Evolutionary conservation across 2,329 filamentous ascomycete genomes (phyloP).

Genomic region (Hypoxylon sp.): DNA sequence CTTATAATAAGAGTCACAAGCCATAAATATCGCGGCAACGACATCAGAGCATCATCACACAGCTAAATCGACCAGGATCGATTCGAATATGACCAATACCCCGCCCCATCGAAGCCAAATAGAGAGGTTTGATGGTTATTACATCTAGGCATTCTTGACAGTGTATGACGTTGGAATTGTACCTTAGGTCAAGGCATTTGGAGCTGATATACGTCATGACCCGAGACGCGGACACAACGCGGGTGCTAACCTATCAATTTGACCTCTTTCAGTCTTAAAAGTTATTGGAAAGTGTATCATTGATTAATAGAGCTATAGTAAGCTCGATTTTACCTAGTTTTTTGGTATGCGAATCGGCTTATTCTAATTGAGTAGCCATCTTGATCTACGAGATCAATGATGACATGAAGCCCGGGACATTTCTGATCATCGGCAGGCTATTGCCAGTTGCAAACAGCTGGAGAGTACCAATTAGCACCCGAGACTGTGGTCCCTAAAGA

Average conservation of each 20-base stretch:
- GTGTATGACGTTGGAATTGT: constrained; percentile 42
- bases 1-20: constrained; percentile 13
- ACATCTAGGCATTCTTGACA: constrained; percentile 18
- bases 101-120: constrained; percentile 10
- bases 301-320: not conserved
- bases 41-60: constrained; percentile 40
- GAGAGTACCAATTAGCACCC: not conserved
- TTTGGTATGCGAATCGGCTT: not conserved
- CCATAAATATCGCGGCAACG: constrained; percentile 23
- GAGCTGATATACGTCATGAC: constrained; percentile 41
- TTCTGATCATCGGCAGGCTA: not conserved
- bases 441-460: not conserved
- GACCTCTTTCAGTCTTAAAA: not conserved
- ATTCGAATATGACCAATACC: constrained; percentile 8
- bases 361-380: not conserved
- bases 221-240: constrained; percentile 7
- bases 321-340: not conserved
- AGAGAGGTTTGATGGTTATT: constrained; percentile 6
- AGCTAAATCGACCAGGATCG: constrained; percentile 19
- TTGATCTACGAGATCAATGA: no score
- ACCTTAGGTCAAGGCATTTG: constrained; percentile 3
- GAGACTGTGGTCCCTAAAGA: not conserved
- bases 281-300: not conserved
- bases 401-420: not conserved
- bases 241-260: not conserved